Conservation (phyloP, 371 early-diverging fungal genomes). For the Mucor piriformis region DNA sequence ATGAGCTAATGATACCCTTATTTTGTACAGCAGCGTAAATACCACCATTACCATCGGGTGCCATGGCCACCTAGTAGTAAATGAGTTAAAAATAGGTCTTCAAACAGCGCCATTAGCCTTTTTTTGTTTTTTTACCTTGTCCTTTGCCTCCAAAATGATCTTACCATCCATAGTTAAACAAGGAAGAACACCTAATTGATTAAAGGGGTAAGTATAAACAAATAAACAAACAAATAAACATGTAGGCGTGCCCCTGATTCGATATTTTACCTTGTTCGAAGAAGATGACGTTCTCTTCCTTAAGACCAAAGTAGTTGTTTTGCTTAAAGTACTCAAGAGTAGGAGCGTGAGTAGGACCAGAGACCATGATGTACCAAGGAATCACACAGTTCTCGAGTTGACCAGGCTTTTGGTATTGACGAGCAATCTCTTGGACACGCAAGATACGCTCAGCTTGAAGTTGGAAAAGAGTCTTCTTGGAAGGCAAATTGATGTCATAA, state of each 20-base stretch:
- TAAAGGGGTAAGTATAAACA: constrained; percentile 7
- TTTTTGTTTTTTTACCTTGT: constrained; percentile 51
- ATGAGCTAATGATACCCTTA: constrained; percentile 63
- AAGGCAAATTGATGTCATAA: constrained; percentile 88
- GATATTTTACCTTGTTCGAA: constrained; percentile 78
- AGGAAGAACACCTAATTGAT: constrained; percentile 72
- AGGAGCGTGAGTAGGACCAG: constrained; percentile 85
- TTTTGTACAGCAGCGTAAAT: constrained; percentile 71
- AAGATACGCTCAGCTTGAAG: constrained; percentile 91
- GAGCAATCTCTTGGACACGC: constrained; percentile 79
- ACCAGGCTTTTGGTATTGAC: constrained; percentile 39
- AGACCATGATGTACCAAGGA: constrained; percentile 97
- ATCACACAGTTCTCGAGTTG: constrained; percentile 57
- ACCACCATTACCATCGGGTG: constrained; percentile 85
- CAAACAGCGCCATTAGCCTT: background rate
- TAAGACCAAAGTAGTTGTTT: constrained; percentile 82
- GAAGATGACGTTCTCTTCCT: constrained; percentile 80
- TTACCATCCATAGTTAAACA: constrained; percentile 83
- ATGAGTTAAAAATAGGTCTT: background rate
- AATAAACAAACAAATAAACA: constrained; percentile 3
- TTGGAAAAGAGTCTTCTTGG: constrained; percentile 85
- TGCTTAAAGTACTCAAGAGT: constrained; percentile 79
- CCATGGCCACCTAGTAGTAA: constrained; percentile 59
- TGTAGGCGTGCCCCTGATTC: background rate
- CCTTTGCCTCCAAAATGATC: constrained; percentile 84